Conservation (phyloP, 805 yeast genomes). For the Yarrowia sp. region DNA sequence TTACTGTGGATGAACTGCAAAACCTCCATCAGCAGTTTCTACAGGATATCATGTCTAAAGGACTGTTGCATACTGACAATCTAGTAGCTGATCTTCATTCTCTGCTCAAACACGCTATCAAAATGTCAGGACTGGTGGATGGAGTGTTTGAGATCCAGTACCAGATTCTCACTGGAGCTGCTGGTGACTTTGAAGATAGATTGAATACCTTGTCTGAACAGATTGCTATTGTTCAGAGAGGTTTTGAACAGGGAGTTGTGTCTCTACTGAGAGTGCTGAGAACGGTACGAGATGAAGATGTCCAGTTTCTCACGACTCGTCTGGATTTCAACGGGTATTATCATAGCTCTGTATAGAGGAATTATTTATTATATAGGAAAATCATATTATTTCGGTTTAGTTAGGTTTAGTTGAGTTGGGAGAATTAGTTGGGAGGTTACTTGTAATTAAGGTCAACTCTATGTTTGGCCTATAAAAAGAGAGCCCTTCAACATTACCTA, state of each 20-base stretch:
- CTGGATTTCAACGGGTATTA: slow-evolving; percentile 42
- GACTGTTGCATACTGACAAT: slow-evolving; percentile 37
- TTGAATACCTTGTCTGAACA: slow-evolving; percentile 29
- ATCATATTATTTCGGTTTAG: too few species aligned
- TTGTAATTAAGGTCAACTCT: too few species aligned
- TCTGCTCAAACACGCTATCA: slow-evolving; percentile 36
- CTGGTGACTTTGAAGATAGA: slow-evolving; percentile 28
- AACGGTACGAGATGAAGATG: slow-evolving; percentile 37
- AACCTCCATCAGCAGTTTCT: slow-evolving; percentile 40
- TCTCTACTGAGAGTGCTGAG: slow-evolving; percentile 35
- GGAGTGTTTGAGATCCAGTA: slow-evolving; percentile 34
- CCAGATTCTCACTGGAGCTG: slow-evolving; percentile 7
- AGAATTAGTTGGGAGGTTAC: too few species aligned
- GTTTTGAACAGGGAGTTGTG: slow-evolving; percentile 33
- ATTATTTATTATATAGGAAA: neutral
- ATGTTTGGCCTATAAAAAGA: too few species aligned
- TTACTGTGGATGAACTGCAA: slow-evolving; percentile 41
- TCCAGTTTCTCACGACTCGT: slow-evolving; percentile 39
- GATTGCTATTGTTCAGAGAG: slow-evolving; percentile 30
- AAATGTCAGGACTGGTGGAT: slow-evolving; percentile 33
- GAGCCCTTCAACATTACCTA: too few species aligned
- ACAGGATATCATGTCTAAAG: slow-evolving; percentile 36
- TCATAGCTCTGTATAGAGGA: neutral
- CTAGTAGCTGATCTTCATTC: slow-evolving; percentile 38
- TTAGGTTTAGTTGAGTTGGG: too few species aligned